phyloP scores from a whole-genome alignment of 371 early-diverging fungal genomes.

The Chytridiales sp. region DNA sequence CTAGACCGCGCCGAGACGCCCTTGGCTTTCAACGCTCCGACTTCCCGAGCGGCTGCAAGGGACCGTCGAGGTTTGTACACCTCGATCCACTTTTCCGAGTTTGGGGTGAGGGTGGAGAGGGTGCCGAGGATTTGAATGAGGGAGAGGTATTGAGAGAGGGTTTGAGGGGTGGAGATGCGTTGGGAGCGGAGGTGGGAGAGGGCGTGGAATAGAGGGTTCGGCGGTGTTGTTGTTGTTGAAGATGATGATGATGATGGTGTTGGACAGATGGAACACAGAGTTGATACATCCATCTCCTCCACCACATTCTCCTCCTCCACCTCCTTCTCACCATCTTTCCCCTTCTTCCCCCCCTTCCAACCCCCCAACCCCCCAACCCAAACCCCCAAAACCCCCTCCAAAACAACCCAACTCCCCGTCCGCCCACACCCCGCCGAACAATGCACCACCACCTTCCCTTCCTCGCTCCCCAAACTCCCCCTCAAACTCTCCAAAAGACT shows the following conservation, averaged over 20 bases:
- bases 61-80: background rate
- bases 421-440: constrained; percentile 94
- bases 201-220: constrained; percentile 57
- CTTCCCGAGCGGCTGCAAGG: background rate
- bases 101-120: background rate
- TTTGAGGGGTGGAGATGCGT: constrained; percentile 80
- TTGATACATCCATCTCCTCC: no score
- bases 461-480: background rate
- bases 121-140: constrained; percentile 63
- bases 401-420: constrained; percentile 84
- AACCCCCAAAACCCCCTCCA: constrained; percentile 60
- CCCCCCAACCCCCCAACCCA: background rate
- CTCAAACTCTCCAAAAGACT: constrained; percentile 49
- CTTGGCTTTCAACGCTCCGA: background rate
- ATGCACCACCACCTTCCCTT: constrained; percentile 78
- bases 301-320: background rate
- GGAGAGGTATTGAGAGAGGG: constrained; percentile 69
- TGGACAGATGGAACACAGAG: no score
- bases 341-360: background rate
- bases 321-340: background rate
- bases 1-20: no score
- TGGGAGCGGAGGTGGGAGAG: constrained; percentile 69
- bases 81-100: background rate
- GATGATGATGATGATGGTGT: background rate
- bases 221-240: background rate